Base-by-base conservation (phyloP, 495 filamentous ascomycete species). In the Penicillium longicatenatum region DNA sequence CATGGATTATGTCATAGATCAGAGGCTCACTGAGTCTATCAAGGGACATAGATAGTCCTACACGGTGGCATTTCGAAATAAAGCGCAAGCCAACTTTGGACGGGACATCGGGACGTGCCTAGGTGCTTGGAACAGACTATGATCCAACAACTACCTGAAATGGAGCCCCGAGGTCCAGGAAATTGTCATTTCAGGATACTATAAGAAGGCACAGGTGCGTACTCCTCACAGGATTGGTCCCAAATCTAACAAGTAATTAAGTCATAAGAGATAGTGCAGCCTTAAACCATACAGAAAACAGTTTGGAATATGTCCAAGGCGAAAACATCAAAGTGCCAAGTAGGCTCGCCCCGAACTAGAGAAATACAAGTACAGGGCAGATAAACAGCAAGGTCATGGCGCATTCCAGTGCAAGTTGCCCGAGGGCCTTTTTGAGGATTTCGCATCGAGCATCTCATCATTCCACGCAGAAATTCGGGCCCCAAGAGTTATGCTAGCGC, bases 321-420 rank as follows among this genome's bases (percentile, higher is more conserved):
- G 35, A 51, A 55, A 49, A 51, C 29, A 50, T 37, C 58, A 24
- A 45, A 22, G 50, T 60, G 52, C 50, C 46, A 26, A 52, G 14
- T 16, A 39, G 37, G 54, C 20, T 39, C 31, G 41, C 39, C 50
- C 46, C 48, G 56, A 29, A 57, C 45, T 17, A 26, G 48, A 67
- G 60, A 55, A 56, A 61, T 69, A 69, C 61, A 63, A 68, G 55
- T 70, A 70, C 67, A 70, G 52, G 33, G 50, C 24, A 50, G 35
- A 49, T 50, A 58, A 57, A 14, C 57, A 64, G 49, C 44, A 56
- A 57, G 46, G 43, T 69, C 68, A 52, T 70, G 51, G 57, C 68
- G 55, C 68, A 59, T 70, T 62, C 63, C 63, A 66, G 62, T 64
- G 60, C 60, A 57, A 43, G 33, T 59, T 35, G 57, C 50, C 54